phyloP scores from a whole-genome alignment of 352 stramenopile species.

The Globisporangium cystogenes region DNA sequence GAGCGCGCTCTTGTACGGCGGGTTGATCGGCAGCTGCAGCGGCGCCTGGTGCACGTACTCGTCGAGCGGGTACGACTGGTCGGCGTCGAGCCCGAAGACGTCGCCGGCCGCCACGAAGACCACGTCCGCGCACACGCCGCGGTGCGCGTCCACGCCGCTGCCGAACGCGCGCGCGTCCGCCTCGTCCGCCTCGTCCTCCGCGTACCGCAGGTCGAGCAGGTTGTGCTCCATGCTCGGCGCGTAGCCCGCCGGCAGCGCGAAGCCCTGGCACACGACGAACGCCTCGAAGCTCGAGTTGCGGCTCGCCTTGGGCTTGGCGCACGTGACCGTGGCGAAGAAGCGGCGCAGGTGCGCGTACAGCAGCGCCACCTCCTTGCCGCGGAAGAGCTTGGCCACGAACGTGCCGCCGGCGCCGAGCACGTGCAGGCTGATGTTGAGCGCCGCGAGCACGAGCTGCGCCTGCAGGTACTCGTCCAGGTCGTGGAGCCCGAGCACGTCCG shows the following conservation, averaged over 20 bases:
- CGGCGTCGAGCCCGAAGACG: constrained; percentile 74
- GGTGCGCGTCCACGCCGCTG: constrained; percentile 28
- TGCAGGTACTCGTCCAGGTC: constrained; percentile 99
- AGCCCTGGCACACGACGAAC: constrained; percentile 96
- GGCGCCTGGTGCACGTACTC: constrained; percentile 70
- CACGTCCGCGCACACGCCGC: constrained; percentile 50
- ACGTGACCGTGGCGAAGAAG: constrained; percentile 95
- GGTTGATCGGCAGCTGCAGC: constrained; percentile 83
- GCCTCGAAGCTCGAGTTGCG: constrained; percentile 94
- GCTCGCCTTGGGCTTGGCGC: constrained; percentile 97
- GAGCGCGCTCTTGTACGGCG: constrained; percentile 72
- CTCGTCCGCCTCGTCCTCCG: constrained; percentile 29
- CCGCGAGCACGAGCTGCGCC: constrained; percentile 94
- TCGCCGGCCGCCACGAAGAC: constrained; percentile 70
- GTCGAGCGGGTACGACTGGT: constrained; percentile 80
- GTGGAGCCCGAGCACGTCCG: constrained; percentile 99
- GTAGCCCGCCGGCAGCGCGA: constrained; percentile 78
- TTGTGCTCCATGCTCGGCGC: constrained; percentile 67
- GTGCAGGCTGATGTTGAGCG: constrained; percentile 97
- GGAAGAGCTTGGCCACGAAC: constrained; percentile 99
- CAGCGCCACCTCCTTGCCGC: constrained; percentile 94
- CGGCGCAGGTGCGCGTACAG: constrained; percentile 95
- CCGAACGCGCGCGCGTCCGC: constrained; percentile 15
- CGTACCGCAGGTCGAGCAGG: constrained; percentile 67
- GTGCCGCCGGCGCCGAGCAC: constrained; percentile 91